Evolutionary conservation across 2,329 filamentous ascomycete genomes (phyloP), one percentile per base, ranked within the genome.

Genomic region (Ophiostoma fasciatum): DNA sequence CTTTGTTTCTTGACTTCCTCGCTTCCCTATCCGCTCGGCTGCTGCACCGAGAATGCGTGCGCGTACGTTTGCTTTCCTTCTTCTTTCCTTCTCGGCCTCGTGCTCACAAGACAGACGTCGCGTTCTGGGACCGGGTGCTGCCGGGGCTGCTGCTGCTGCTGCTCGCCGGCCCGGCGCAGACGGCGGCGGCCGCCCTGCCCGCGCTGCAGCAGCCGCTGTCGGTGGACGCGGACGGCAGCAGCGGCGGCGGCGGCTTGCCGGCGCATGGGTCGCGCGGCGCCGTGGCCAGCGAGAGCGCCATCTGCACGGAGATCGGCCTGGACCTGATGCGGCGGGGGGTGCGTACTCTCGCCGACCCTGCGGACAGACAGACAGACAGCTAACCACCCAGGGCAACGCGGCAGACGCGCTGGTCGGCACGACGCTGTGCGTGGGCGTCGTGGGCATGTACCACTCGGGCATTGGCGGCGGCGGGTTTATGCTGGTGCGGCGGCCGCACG

Each of bases 391-490:
- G 64, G 81, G 82, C 7, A 84, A 82, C 56, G 81, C 82, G 11
- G 80, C 78, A 1, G 82, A 88, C 57, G 78, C 81, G 31, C 57
- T 83, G 42, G 74, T 87, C 15, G 79, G 74, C 21, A 81, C 80
- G 0, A 74, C 74, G 7, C 68, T 87, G 34, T 88, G 82, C 44
- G 70, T 85, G 26, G 82, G 82, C 6, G 77, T 82, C 7, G 67
- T 81, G 30, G 78, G 69, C 38, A 82, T 82, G 74, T 82, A 83
- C 47, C 81, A 87, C 53, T 72, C 71, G 28, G 87, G 88, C 13
- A 79, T 94, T 40, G 87, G 82, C 15, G 88, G 88, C 7, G 88
- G 88, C 28, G 88, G 88, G 3, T 96, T 96, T 58, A 81, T 85
- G 68, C 64, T 94, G 5, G 71, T 94, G 5, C 75, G 82, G 32